Evolutionary conservation across 352 stramenopile genomes (phyloP), one percentile per base, ranked within the genome.

Genomic region (Blastocystis hominis): DNA sequence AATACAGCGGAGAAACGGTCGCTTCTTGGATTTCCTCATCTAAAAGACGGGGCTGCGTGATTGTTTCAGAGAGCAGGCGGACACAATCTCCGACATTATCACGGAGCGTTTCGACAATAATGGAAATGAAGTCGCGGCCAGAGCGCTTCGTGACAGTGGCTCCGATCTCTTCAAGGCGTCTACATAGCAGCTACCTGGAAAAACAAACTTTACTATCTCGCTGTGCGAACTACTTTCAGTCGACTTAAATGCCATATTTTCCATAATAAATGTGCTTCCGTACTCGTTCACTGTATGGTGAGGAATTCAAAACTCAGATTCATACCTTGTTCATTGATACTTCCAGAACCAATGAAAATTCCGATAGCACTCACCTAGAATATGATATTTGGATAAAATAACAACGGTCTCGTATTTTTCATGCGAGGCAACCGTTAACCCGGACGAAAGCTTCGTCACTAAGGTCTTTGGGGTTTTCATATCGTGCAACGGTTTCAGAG

Each of bases 41-140:
- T 3, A 91, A 68, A 2, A 95, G 84, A 34, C 92, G 89, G 17
- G 94, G 92, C 77, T 94, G 92, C 9, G 95, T 89, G 78, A 97
- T 91, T 15, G 93, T 93, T 86, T 97, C 94, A 3, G 93, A 92
- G 17, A 97, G 90, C 64, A 97, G 89, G 86, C 93, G 92, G n/a
- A 97, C 80, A 0, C 92, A 93, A 55, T 91, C 91, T 70, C 93
- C 93, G 9, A 95, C 91, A 86, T 96, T 95, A 89, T 95, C 93
- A 44, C 93, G 93, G 68, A 97, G 90, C 76, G 95, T 84, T 80
- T 97, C 94, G 62, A 95, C 92, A 64, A 92, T 95, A 91, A 96
- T 96, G 69, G 95, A 94, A 90, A 96, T 95, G 90, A 95, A 92
- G 78, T 97, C 94, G 64, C 94, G 92, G 46, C 92, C 92, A 62